These are phyloP conservation scores for Exophiala spinifera DNA, from an alignment of 2,329 filamentous ascomycete genomes.

Conservation along the genomic window DNA sequence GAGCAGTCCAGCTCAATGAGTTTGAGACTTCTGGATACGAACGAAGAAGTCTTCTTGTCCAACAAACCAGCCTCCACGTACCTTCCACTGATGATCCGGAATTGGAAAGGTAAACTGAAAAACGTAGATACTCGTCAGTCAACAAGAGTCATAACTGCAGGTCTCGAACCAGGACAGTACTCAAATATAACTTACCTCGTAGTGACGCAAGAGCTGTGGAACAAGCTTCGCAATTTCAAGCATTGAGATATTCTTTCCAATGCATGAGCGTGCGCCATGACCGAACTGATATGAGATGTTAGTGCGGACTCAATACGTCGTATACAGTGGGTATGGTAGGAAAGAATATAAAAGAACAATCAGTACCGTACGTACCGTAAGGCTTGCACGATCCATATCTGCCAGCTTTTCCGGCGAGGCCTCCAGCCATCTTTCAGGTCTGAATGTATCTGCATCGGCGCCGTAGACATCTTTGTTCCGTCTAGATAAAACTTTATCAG, in stretches of 20 bases:
- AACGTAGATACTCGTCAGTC: background rate
- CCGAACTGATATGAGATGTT: too few relatives aligned
- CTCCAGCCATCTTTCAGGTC: slow-evolving; percentile 44
- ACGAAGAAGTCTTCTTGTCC: background rate
- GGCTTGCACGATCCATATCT: slow-evolving; percentile 45
- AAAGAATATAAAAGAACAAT: slow-evolving; percentile 4
- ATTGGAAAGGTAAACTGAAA: background rate
- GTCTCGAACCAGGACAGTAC: background rate
- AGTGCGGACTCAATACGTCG: background rate
- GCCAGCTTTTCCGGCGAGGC: slow-evolving; percentile 38
- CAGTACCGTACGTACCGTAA: slow-evolving; percentile 20
- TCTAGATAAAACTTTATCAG: slow-evolving; percentile 31
- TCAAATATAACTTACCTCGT: background rate
- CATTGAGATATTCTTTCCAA: slow-evolving; percentile 23
- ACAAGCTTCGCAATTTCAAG: slow-evolving; percentile 3
- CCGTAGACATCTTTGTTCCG: slow-evolving; percentile 40
- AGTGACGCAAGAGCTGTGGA: slow-evolving; percentile 2
- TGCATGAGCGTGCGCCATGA: slow-evolving; percentile 43
- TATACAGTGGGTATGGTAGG: background rate
- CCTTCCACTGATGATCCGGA: slow-evolving; percentile 2
- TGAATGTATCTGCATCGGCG: slow-evolving; percentile 39
- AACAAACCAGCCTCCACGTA: slow-evolving; percentile 5
- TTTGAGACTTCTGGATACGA: background rate
- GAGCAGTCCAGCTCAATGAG: too few relatives aligned
- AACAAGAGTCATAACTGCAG: background rate